These are phyloP conservation scores for Passalora sequoiae DNA, from an alignment of 2,329 filamentous ascomycete species.

Conservation along the genomic window DNA sequence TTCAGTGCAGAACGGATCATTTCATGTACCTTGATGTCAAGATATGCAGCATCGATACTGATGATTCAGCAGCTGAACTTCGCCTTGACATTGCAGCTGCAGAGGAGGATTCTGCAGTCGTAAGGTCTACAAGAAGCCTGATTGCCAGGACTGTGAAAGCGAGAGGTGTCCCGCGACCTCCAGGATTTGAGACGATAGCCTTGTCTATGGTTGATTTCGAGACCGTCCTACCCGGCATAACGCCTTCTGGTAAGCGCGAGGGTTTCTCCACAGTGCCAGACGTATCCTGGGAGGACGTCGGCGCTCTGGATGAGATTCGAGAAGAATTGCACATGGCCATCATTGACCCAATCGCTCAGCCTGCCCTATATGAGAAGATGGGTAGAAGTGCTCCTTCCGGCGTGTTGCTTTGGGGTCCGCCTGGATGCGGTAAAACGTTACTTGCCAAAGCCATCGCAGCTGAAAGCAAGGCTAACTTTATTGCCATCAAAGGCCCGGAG, in stretches of 20 bases:
- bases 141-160: slow-evolving; percentile 35
- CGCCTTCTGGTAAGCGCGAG: slow-evolving; percentile 80
- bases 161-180: slow-evolving; percentile 46
- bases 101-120: slow-evolving; percentile 16
- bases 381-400: slow-evolving; percentile 79
- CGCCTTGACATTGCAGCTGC: slow-evolving; percentile 28
- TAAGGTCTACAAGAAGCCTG: slow-evolving; percentile 4
- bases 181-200: slow-evolving; percentile 50
- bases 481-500: slow-evolving; percentile 94
- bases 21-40: too few species aligned
- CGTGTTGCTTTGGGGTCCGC: slow-evolving; percentile 91
- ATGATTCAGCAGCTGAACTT: slow-evolving; percentile 5
- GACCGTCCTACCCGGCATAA: slow-evolving; percentile 66
- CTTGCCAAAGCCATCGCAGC: slow-evolving; percentile 95
- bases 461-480: slow-evolving; percentile 94
- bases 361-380: slow-evolving; percentile 67
- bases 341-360: slow-evolving; percentile 80
- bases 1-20: too few species aligned
- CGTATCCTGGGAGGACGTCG: slow-evolving; percentile 89
- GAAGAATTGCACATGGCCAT: slow-evolving; percentile 79
- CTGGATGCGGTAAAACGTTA: slow-evolving; percentile 93
- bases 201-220: slow-evolving; percentile 67
- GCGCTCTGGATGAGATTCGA: slow-evolving; percentile 73
- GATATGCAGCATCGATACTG: too few species aligned
- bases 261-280: slow-evolving; percentile 92